Percentiles rank a stretch among this genome's conserved stretches.
Conservation (phyloP, 78 protist genomes). For the Pirum gemmata region DNA sequence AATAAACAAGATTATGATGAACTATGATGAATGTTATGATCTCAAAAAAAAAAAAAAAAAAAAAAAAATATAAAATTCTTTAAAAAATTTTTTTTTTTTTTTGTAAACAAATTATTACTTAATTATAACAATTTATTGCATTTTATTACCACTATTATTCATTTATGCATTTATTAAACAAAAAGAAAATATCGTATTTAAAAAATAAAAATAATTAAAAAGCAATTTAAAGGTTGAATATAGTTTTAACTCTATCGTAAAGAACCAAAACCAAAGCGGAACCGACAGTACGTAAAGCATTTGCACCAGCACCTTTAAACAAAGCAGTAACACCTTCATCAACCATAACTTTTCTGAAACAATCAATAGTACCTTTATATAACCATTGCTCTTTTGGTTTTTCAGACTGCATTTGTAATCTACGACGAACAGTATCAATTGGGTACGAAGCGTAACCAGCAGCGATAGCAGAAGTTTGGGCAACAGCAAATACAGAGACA, state of each 20-base stretch:
- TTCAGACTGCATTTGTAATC: conserved; percentile 84
- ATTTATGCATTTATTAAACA: too few species aligned
- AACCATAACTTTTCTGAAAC: conserved; percentile 65
- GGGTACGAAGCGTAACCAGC: conserved; percentile 91
- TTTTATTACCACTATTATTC: too few species aligned
- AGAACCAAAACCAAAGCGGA: conserved; percentile 84
- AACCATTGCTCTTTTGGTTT: conserved; percentile 57
- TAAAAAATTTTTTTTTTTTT: too few species aligned
- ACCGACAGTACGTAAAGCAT: conserved; percentile 82
- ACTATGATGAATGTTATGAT: too few species aligned
- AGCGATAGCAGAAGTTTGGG: conserved; percentile 61
- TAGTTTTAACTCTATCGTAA: conserved; percentile 77
- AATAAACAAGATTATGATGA: too few species aligned
- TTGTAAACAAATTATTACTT: too few species aligned
- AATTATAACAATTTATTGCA: too few species aligned
- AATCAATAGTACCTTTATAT: conserved; percentile 78
- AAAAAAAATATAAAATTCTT: too few species aligned
- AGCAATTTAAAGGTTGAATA: background rate
- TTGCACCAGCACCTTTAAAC: conserved; percentile 95
- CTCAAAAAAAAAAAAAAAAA: too few species aligned
- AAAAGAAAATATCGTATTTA: too few species aligned
- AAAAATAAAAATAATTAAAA: too few species aligned
- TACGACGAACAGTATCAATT: conserved; percentile 90
- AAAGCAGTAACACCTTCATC: conserved; percentile 79
- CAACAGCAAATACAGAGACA: conserved; percentile 53